Percentiles rank a stretch among this genome's conserved stretches.
Conservation (phyloP, 2,329 filamentous ascomycete species). For the Alternaria gaisen region DNA sequence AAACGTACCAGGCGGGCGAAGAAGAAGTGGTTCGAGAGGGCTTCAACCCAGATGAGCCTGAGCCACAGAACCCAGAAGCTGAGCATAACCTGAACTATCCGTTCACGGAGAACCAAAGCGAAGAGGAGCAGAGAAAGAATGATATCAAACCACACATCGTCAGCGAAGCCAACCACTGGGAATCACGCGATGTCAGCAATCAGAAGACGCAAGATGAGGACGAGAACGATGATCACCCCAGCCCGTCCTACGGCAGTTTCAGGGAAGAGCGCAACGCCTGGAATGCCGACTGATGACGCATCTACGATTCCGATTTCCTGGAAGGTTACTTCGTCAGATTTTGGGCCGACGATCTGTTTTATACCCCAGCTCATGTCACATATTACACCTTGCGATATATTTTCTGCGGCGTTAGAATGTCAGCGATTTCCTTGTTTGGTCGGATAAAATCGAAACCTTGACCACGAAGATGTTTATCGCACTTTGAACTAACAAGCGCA, state of each 20-base stretch:
- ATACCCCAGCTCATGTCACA: slow-evolving; percentile 20
- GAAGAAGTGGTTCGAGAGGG: slow-evolving; percentile 64
- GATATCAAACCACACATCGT: slow-evolving; percentile 50
- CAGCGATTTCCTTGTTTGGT: neutral
- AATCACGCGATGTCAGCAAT: slow-evolving; percentile 45
- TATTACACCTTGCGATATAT: slow-evolving; percentile 6
- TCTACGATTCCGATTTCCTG: neutral
- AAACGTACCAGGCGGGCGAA: slow-evolving; percentile 57
- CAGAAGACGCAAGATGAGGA: slow-evolving; percentile 20
- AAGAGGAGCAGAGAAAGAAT: slow-evolving; percentile 46
- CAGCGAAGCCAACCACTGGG: slow-evolving; percentile 57
- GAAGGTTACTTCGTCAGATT: slow-evolving; percentile 3
- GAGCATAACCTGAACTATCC: slow-evolving; percentile 57
- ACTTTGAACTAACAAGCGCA: neutral
- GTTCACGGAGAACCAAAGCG: slow-evolving; percentile 50
- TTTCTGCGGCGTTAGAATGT: slow-evolving; percentile 10
- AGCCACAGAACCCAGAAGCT: slow-evolving; percentile 54
- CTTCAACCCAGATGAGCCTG: slow-evolving; percentile 60
- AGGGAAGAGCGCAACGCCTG: slow-evolving; percentile 54
- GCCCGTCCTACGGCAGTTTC: slow-evolving; percentile 54
- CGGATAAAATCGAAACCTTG: neutral
- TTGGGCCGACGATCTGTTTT: slow-evolving; percentile 13
- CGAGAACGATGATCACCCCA: slow-evolving; percentile 29
- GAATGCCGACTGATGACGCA: slow-evolving; percentile 37
- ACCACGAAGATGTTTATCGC: neutral